phyloP scores from a whole-genome alignment of 495 filamentous ascomycete species.

The Xylaria scruposa region DNA sequence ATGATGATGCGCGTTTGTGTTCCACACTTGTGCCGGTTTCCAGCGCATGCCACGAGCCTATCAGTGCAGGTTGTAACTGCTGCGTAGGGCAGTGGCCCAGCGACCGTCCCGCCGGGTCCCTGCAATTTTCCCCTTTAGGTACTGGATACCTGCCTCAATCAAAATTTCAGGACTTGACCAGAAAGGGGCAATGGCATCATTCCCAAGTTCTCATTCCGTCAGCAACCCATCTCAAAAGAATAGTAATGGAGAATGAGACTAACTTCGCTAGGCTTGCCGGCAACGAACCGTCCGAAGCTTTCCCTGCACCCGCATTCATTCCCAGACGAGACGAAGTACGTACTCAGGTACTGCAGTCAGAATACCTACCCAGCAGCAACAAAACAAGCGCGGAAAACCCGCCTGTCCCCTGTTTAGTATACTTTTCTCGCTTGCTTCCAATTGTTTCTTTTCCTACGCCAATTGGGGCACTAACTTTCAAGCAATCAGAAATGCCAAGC shows the following conservation, averaged over 20 bases:
- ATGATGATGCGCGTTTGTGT: slow-evolving; percentile 17
- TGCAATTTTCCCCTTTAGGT: background rate
- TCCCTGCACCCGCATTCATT: slow-evolving; percentile 2
- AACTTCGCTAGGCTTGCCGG: slow-evolving; percentile 25
- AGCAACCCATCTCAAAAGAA: slow-evolving; percentile 7
- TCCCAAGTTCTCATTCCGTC: slow-evolving; percentile 4
- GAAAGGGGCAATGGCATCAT: slow-evolving; percentile 16
- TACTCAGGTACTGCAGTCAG: background rate
- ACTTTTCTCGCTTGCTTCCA: background rate
- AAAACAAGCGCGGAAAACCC: slow-evolving; percentile 11
- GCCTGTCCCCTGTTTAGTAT: background rate
- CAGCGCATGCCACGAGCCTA: slow-evolving; percentile 5
- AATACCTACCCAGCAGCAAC: slow-evolving; percentile 2
- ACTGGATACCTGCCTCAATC: background rate
- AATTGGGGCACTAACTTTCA: background rate
- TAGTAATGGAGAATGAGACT: slow-evolving; percentile 9
- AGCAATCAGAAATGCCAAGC: background rate
- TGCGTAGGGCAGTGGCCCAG: background rate
- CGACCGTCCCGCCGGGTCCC: slow-evolving; percentile 23
- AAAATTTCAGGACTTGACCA: slow-evolving; percentile 3
- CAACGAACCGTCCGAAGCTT: slow-evolving; percentile 20
- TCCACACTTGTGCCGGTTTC: slow-evolving; percentile 3
- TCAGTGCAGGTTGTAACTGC: background rate
- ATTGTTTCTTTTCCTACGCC: slow-evolving; percentile 13
- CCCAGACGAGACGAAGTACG: slow-evolving; percentile 1